These are phyloP conservation scores for Trichomonas tenax DNA, from an alignment of 208 protist genomes.

Conservation along the genomic window DNA sequence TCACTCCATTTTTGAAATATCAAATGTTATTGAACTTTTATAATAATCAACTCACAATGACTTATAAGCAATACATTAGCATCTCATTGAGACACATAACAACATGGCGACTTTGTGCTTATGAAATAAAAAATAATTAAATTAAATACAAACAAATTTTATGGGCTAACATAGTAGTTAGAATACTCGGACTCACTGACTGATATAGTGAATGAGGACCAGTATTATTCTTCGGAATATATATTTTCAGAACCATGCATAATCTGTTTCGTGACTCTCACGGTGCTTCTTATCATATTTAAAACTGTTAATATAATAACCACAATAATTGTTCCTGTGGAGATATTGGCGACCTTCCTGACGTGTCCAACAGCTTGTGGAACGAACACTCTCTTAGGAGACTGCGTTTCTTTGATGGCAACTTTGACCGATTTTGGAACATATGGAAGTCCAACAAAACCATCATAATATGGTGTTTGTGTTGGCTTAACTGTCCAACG, in stretches of 20 bases:
- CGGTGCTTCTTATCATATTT: not conserved
- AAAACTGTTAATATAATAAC: not conserved
- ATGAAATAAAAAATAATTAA: too few species aligned
- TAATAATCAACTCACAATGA: too few species aligned
- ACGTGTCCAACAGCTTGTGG: not conserved
- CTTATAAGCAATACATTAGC: too few species aligned
- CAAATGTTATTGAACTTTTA: too few species aligned
- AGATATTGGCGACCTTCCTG: not conserved
- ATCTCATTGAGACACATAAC: too few species aligned
- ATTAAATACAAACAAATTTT: too few species aligned
- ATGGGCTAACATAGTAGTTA: too few species aligned
- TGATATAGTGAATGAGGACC: too few species aligned
- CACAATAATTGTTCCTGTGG: not conserved
- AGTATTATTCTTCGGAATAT: too few species aligned
- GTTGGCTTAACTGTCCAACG: not conserved
- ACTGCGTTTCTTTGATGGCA: not conserved
- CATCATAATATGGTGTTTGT: not conserved
- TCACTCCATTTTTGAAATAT: too few species aligned
- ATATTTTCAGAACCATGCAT: not conserved
- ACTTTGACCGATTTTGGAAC: not conserved
- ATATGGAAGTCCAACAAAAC: not conserved
- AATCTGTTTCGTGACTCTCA: not conserved
- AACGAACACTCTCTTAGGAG: not conserved
- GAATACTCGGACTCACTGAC: too few species aligned
- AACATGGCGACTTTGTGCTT: too few species aligned